A percentile compares a stretch with the other conserved stretches of the same genome.
Conservation (phyloP, 345 rosid genomes). For the Murraya koenigii region DNA sequence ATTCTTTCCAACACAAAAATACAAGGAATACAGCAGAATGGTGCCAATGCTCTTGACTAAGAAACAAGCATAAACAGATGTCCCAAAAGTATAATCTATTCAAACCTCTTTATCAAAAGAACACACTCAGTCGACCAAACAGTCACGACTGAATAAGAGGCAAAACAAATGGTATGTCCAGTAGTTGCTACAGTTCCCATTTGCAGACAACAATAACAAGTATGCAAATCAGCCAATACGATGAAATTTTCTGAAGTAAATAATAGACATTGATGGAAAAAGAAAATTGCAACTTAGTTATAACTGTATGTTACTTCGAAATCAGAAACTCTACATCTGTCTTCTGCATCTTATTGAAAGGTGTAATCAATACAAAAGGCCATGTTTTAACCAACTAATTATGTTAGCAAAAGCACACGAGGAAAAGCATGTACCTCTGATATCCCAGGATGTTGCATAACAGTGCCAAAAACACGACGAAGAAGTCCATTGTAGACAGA, state of each 20-base stretch:
- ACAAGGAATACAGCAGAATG: neutral
- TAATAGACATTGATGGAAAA: neutral
- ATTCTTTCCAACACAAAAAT: neutral
- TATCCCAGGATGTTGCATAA: conserved; percentile 89
- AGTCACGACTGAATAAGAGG: neutral
- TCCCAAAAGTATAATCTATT: neutral
- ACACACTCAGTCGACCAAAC: neutral
- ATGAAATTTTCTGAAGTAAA: neutral
- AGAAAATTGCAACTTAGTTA: neutral
- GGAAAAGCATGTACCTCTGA: conserved; percentile 57
- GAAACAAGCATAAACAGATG: neutral
- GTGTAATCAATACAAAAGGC: neutral
- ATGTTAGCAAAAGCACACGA: neutral
- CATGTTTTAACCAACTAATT: neutral
- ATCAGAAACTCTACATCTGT: neutral
- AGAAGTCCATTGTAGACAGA: conserved; percentile 67
- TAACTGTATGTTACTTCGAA: neutral
- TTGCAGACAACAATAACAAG: neutral
- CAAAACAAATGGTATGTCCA: neutral
- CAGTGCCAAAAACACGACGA: conserved; percentile 78
- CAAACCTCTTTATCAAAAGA: neutral
- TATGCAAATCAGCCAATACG: neutral
- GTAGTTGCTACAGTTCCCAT: neutral
- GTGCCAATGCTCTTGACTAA: neutral
- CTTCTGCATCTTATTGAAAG: neutral